Percentiles rank a stretch among this genome's conserved stretches.
phyloP scores from a whole-genome alignment of 1,284 basidiomycete species.

The Fomitopsis pinicola region DNA sequence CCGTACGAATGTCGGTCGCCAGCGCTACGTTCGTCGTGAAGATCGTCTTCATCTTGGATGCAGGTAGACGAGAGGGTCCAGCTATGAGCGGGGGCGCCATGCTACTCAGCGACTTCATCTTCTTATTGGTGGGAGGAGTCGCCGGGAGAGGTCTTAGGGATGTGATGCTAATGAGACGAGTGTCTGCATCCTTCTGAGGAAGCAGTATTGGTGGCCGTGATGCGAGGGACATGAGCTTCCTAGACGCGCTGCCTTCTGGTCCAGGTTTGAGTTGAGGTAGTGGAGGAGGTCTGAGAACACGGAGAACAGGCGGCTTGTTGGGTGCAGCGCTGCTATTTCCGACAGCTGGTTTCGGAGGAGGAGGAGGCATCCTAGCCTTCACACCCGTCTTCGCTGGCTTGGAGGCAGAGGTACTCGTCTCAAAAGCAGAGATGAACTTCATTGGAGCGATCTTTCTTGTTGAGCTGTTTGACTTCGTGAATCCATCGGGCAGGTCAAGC shows the following conservation, averaged over 20 bases:
- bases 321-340: not conserved
- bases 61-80: conserved; percentile 6
- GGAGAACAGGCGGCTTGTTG: not conserved
- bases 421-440: conserved; percentile 9
- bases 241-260: not conserved
- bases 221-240: not conserved
- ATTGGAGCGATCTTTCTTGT: not conserved
- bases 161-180: not conserved
- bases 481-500: conserved; percentile 1
- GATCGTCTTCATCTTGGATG: conserved; percentile 34
- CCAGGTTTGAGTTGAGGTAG: not conserved
- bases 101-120: not conserved
- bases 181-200: not conserved
- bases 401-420: not conserved
- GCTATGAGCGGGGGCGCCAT: conserved; percentile 8
- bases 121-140: not conserved
- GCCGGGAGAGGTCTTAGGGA: not conserved
- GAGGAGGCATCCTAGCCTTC: not conserved
- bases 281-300: not conserved
- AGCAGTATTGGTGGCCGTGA: not conserved
- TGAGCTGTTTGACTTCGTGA: not conserved
- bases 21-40: conserved; percentile 38
- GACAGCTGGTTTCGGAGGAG: not conserved
- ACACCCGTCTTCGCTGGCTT: not conserved
- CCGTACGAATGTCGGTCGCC: conserved; percentile 37